Conservation (phyloP, 2,329 filamentous ascomycete species). For the Microsporum audouinii region DNA sequence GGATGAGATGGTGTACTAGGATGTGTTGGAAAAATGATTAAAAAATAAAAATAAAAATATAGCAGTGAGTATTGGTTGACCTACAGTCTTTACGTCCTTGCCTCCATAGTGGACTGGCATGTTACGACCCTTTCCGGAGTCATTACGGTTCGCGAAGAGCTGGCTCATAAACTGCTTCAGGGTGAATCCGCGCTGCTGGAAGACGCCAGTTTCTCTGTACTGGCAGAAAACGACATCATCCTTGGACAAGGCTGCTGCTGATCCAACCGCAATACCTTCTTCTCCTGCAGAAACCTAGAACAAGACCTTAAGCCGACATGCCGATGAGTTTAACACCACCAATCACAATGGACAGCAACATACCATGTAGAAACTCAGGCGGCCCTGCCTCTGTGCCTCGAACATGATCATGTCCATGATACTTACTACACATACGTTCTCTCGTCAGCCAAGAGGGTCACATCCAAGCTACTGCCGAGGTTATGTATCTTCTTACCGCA, state of each 20-base stretch:
- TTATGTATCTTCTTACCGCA: slow-evolving; percentile 32
- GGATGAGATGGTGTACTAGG: slow-evolving; percentile 70
- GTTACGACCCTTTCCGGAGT: slow-evolving; percentile 71
- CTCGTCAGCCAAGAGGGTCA: not conserved
- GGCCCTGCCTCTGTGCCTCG: slow-evolving; percentile 89
- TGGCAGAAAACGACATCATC: slow-evolving; percentile 87
- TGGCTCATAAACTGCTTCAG: slow-evolving; percentile 90
- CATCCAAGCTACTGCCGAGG: not conserved
- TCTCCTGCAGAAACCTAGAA: slow-evolving; percentile 66
- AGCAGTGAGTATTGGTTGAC: slow-evolving; percentile 20
- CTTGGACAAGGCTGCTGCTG: slow-evolving; percentile 69
- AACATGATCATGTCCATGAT: slow-evolving; percentile 98
- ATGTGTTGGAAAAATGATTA: not conserved
- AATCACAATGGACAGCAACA: not conserved
- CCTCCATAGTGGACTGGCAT: slow-evolving; percentile 98
- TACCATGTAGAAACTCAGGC: slow-evolving; percentile 94
- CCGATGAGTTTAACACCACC: not conserved
- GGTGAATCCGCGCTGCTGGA: slow-evolving; percentile 77
- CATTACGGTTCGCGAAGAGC: slow-evolving; percentile 75
- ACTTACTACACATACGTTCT: slow-evolving; percentile 39
- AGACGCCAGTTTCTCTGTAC: slow-evolving; percentile 87
- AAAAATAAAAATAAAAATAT: not conserved
- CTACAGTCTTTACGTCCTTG: slow-evolving; percentile 67
- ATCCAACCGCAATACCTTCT: slow-evolving; percentile 86
- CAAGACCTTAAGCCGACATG: not conserved